Percentiles rank a stretch among this genome's conserved stretches.
These are phyloP conservation scores for Aspergillus melleus DNA, from an alignment of 2,329 filamentous ascomycete genomes.

Conservation along the genomic window DNA sequence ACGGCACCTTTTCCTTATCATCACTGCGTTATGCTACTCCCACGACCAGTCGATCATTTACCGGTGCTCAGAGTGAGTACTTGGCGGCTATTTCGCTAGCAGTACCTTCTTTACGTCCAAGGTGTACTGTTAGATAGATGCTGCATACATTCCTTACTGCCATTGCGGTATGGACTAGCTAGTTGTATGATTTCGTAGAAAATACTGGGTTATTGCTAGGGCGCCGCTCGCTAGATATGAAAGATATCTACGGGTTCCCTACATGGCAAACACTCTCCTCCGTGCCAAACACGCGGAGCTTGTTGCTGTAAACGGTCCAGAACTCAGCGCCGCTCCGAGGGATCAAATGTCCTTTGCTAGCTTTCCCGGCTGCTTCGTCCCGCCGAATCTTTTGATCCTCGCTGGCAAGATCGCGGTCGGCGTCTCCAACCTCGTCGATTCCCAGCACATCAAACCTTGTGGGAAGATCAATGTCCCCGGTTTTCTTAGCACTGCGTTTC, in stretches of 20 bases:
- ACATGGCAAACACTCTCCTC: constrained; percentile 49
- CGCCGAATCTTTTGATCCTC: background rate
- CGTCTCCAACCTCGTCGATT: constrained; percentile 8
- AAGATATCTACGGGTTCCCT: background rate
- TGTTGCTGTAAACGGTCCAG: constrained; percentile 61
- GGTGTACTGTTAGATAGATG: constrained; percentile 96
- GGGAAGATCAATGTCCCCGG: constrained; percentile 12
- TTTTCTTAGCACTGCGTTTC: background rate
- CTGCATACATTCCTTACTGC: constrained; percentile 66
- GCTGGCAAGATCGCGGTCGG: background rate
- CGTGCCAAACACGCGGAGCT: constrained; percentile 61
- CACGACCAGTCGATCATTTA: constrained; percentile 89
- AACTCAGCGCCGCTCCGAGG: constrained; percentile 54
- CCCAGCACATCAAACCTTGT: constrained; percentile 31
- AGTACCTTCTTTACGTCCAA: constrained; percentile 73
- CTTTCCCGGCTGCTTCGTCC: background rate
- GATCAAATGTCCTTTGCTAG: constrained; percentile 45
- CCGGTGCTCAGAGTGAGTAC: constrained; percentile 75
- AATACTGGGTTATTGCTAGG: background rate
- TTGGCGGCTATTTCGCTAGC: constrained; percentile 94
- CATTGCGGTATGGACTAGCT: background rate
- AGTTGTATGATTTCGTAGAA: background rate
- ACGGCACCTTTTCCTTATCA: constrained; percentile 90
- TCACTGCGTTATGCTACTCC: constrained; percentile 69
- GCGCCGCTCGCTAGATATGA: background rate